Evolutionary conservation across 2,329 filamentous ascomycete genomes (phyloP).

Genomic region (Cercospora nicotianae): DNA sequence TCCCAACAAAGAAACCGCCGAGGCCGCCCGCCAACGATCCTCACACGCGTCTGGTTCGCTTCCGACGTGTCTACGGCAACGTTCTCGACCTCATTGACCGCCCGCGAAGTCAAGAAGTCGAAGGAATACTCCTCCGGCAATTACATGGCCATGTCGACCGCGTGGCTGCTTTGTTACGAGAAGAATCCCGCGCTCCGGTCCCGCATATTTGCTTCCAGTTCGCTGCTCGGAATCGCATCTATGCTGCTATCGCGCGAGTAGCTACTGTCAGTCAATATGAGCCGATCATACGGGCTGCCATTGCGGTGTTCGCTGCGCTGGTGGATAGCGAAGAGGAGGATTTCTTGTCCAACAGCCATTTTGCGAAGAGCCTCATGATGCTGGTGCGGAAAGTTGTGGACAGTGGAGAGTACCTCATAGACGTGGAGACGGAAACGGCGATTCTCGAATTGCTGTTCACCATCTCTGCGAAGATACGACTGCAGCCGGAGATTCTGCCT

Average conservation of each 20-base stretch:
- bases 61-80: slow-evolving; percentile 61
- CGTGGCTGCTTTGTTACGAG: slow-evolving; percentile 69
- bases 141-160: slow-evolving; percentile 57
- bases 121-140: slow-evolving; percentile 52
- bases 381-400: slow-evolving; percentile 78
- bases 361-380: slow-evolving; percentile 83
- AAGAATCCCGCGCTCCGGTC: slow-evolving; percentile 83
- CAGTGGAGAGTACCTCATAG: slow-evolving; percentile 69
- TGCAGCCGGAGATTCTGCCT: slow-evolving; percentile 81
- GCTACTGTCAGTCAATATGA: slow-evolving; percentile 82
- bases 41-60: slow-evolving; percentile 60
- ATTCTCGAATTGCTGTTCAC: slow-evolving; percentile 94
- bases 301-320: slow-evolving; percentile 83
- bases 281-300: slow-evolving; percentile 78
- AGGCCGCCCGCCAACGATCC: slow-evolving; percentile 50
- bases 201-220: slow-evolving; percentile 92
- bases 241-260: slow-evolving; percentile 84
- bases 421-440: slow-evolving; percentile 78
- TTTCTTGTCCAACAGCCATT: slow-evolving; percentile 81
- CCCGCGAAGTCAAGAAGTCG: slow-evolving; percentile 51
- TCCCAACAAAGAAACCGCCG: slow-evolving; percentile 51
- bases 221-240: slow-evolving; percentile 82
- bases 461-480: slow-evolving; percentile 90
- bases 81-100: slow-evolving; percentile 64
- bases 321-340: slow-evolving; percentile 97